Conservation (phyloP, 164 flowering plant species). For the Magnolia changhungtana region DNA sequence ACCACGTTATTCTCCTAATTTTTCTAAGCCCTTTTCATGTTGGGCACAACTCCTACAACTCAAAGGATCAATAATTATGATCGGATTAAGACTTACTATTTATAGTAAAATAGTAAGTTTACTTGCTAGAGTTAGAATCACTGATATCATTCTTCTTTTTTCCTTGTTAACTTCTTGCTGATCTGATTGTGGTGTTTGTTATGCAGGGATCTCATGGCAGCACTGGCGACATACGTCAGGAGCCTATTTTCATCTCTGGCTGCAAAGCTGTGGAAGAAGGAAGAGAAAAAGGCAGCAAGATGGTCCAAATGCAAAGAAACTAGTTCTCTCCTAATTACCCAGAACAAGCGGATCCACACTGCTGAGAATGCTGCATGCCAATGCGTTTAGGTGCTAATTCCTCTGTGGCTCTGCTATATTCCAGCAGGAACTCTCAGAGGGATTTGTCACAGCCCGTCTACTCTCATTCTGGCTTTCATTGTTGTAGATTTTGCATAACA, state of each 20-base stretch:
- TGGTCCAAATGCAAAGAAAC: constrained; percentile 61
- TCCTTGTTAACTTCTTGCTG: background rate
- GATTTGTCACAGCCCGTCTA: background rate
- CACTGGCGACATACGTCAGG: constrained; percentile 36
- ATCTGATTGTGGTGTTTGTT: constrained; percentile 6
- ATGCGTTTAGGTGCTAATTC: constrained; percentile 34
- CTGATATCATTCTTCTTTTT: background rate
- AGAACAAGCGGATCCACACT: constrained; percentile 37
- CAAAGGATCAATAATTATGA: too few relatives aligned
- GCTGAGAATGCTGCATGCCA: constrained; percentile 42
- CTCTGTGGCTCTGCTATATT: background rate
- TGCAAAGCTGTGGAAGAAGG: constrained; percentile 48
- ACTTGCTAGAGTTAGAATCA: background rate
- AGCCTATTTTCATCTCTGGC: constrained; percentile 45
- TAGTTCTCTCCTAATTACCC: constrained; percentile 40
- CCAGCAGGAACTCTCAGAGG: background rate
- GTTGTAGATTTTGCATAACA: background rate
- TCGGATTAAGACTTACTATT: too few relatives aligned
- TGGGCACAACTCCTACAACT: too few relatives aligned
- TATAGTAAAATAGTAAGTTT: background rate
- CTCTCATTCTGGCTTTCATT: background rate
- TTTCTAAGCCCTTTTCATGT: too few relatives aligned
- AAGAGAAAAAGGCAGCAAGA: constrained; percentile 34
- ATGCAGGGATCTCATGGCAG: constrained; percentile 59
- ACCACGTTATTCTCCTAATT: too few relatives aligned